Percentiles rank a stretch among this genome's conserved stretches.
Evolutionary conservation across 371 early-diverging fungal genomes (phyloP).

Genomic region (Caulochytrium protostelioides): DNA sequence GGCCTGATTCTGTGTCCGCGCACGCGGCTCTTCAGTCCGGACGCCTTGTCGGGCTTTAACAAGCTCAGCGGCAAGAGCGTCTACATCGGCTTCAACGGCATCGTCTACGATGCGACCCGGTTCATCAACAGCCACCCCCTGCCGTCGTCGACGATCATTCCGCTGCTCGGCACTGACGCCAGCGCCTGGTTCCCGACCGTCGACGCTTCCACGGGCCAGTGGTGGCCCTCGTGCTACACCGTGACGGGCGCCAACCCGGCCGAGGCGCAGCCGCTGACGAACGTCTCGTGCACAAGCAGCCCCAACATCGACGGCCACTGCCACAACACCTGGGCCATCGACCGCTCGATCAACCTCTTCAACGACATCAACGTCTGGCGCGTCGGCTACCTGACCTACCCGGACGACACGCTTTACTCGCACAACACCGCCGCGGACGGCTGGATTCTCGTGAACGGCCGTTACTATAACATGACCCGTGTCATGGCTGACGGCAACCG

Average conservation of each 20-base stretch:
- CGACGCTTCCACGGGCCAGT: slow-evolving; percentile 5
- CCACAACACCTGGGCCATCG: slow-evolving; percentile 8
- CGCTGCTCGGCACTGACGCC: slow-evolving; percentile 10
- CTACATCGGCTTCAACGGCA: slow-evolving; percentile 41
- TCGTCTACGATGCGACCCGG: slow-evolving; percentile 46
- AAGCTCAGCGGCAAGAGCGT: slow-evolving; percentile 19
- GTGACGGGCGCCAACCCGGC: too few species aligned
- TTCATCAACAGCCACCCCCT: slow-evolving; percentile 10
- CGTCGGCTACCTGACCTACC: slow-evolving; percentile 10
- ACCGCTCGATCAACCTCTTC: slow-evolving; percentile 6
- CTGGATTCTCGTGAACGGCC: slow-evolving; percentile 12
- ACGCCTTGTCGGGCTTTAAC: slow-evolving; percentile 26
- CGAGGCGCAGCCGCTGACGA: too few species aligned
- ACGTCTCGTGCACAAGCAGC: background rate
- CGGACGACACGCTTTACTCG: slow-evolving; percentile 1
- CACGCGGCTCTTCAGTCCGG: slow-evolving; percentile 34
- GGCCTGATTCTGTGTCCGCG: slow-evolving; percentile 59
- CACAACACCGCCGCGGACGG: slow-evolving; percentile 9
- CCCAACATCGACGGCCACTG: slow-evolving; percentile 7
- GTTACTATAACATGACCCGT: slow-evolving; percentile 11
- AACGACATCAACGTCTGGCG: slow-evolving; percentile 3
- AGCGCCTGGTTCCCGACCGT: slow-evolving; percentile 10
- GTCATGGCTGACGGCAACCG: slow-evolving; percentile 1
- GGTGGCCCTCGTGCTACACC: too few species aligned
- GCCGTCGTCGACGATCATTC: slow-evolving; percentile 3